Evolutionary conservation across 495 filamentous ascomycete genomes (phyloP), one percentile per base, ranked within the genome.

Genomic region (Aspergillus carlsbadensis): DNA sequence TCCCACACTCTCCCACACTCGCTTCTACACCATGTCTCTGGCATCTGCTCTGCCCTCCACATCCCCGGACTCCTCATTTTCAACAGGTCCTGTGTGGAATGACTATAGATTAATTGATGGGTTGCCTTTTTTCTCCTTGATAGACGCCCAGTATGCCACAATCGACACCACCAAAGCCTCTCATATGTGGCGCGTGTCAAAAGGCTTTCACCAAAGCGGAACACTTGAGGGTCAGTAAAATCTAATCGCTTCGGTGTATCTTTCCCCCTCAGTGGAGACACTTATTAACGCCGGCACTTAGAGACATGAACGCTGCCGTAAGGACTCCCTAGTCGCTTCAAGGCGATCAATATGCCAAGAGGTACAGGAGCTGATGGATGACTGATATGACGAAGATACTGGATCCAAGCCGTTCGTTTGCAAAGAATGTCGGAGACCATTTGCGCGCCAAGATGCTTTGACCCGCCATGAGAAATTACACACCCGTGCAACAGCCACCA

Each of bases 241-340:
- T n/a, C n/a, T n/a, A 47, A 41, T 45, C 10, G 8, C 8, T 17
- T 42, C 49, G 15, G 22, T 17, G n/a, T 42, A 35, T 41, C 17
- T 22, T 50, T 31, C 20, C 44, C 39, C 43, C 7, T 43, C 42
- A 43, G 64, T 66, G 64, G 58, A 60, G 55, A 55, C 60, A 44
- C 20, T 47, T 31, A 52, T 65, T 71, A 65, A 71, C 39, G 5
- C 37, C 37, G n/a, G 42, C 37, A 46, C 39, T 61, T 62, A 78
- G 74, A 77, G 75, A 69, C 75, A 78, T 64, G 74, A 78, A 59
- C 74, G 73, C 24, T 76, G 73, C 58, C 75, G 75, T 78, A 75
- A 69, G 73, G 63, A 52, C 26, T 26, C 54, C 43, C 8, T 24
- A 20, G 10, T 10, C 10, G 21, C 21, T 35, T 18, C 35, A 33